Conservation (phyloP, 2,329 filamentous ascomycete genomes). For the Pseudogymnoascus sp. region DNA sequence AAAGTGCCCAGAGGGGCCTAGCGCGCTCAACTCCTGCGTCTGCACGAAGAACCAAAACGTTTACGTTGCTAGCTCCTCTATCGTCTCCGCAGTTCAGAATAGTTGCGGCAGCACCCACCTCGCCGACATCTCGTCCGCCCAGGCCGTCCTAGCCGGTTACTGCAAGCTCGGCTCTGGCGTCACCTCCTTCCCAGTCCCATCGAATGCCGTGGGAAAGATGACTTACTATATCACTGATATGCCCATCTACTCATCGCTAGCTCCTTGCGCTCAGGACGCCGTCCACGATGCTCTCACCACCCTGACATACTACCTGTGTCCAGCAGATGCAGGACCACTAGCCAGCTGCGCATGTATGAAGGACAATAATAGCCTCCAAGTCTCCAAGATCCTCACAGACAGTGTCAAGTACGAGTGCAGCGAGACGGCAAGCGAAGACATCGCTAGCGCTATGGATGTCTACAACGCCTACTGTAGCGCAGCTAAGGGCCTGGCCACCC, state of each 20-base stretch:
- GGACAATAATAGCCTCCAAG: constrained; percentile 36
- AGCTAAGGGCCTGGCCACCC: constrained; percentile 35
- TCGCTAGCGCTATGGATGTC: constrained; percentile 40
- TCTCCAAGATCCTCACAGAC: constrained; percentile 39
- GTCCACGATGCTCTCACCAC: constrained; percentile 37
- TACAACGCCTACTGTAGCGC: constrained; percentile 45
- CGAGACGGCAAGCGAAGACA: constrained; percentile 37
- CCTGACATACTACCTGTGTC: constrained; percentile 37
- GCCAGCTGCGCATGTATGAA: constrained; percentile 49
- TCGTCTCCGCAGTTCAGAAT: constrained; percentile 37
- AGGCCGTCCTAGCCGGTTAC: constrained; percentile 45
- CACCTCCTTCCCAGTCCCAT: constrained; percentile 40
- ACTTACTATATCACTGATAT: constrained; percentile 49
- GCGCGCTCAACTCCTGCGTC: constrained; percentile 42
- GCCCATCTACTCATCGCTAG: constrained; percentile 38
- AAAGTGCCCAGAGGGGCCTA: constrained; percentile 35
- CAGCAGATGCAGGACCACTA: constrained; percentile 39
- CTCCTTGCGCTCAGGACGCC: constrained; percentile 38
- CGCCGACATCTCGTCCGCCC: constrained; percentile 42
- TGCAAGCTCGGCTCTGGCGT: constrained; percentile 45
- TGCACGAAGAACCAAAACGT: constrained; percentile 46
- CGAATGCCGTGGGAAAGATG: constrained; percentile 46
- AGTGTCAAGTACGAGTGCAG: constrained; percentile 39
- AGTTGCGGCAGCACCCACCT: constrained; percentile 40
- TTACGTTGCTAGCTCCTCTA: constrained; percentile 34